phyloP scores from a whole-genome alignment of 1,139 yeast genomes.

The Sugiyamaella paludigena region DNA sequence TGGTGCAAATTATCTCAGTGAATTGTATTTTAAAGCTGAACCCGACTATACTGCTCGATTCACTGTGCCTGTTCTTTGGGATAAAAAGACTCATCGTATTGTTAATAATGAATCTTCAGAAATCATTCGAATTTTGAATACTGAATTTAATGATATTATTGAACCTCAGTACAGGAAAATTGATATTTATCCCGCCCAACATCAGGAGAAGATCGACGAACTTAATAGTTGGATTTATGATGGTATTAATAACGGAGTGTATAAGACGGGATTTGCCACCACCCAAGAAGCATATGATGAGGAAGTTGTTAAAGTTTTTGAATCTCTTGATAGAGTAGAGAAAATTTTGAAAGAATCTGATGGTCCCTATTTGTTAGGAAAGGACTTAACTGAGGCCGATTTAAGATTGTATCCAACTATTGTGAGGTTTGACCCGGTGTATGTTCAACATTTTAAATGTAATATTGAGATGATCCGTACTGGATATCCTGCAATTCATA shows the following conservation, averaged over 20 bases:
- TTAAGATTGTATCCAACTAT: conserved; percentile 80
- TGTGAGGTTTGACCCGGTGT: conserved; percentile 84
- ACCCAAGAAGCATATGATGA: conserved; percentile 77
- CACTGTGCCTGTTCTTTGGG: conserved; percentile 95
- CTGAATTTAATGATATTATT: conserved; percentile 58
- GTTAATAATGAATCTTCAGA: conserved; percentile 91
- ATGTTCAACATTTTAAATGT: conserved; percentile 93
- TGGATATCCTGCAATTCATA: conserved; percentile 74
- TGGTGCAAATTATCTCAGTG: conserved; percentile 59
- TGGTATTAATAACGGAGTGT: conserved; percentile 88
- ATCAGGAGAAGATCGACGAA: conserved; percentile 63
- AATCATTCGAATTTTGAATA: conserved; percentile 77
- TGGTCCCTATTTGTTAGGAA: conserved; percentile 59
- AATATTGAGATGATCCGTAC: conserved; percentile 77
- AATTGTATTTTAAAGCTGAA: conserved; percentile 71
- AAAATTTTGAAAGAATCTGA: conserved; percentile 52
- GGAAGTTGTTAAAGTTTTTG: conserved; percentile 65
- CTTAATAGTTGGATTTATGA: conserved; percentile 83
- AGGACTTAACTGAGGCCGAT: conserved; percentile 83
- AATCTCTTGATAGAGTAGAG: conserved; percentile 74
- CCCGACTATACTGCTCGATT: conserved; percentile 76
- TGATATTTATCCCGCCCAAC: conserved; percentile 62
- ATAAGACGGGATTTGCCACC: conserved; percentile 89
- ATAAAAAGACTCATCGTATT: conserved; percentile 72
- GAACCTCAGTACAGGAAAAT: conserved; percentile 49